Evolutionary conservation across 345 rosid genomes (phyloP), one percentile per base, ranked within the genome.

Genomic region (Salix brachista): DNA sequence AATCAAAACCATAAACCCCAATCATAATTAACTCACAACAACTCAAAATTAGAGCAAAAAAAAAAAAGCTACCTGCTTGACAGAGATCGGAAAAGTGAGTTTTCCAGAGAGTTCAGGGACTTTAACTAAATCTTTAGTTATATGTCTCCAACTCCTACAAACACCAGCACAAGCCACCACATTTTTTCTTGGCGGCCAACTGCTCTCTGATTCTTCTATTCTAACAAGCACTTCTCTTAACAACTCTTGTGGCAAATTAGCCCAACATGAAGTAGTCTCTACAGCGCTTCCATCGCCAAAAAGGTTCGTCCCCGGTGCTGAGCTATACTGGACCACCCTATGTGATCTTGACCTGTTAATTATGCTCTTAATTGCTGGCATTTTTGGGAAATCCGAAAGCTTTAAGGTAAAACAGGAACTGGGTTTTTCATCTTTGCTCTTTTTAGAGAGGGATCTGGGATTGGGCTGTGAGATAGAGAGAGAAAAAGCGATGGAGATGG

Each of bases 291-390:
- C 36, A 34, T 56, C 60, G 41, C 56, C 76, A 58, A n/a, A 58
- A 23, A 9, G 62, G 10, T 17, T 42, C 67, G 8, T 50, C 25
- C 37, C 66, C 23, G 74, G 60, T 39, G 71, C 66, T 19, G 48
- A 74, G 46, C 81, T 79, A 72, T 70, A 78, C 44, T 54, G 79
- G 11, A 75, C 82, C 41, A 78, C 84, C 67, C 78, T 72, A 69
- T 54, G 71, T 2, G 84, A 78, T 72, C 81, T 74, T 18, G 84
- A 78, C 73, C 84, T 72, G 76, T 58, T 46, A 34, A 78, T 77
- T 73, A 91, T 68, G 79, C 78, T 85, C 82, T 83, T 89, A 61
- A 94, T 82, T 39, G 86, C 75, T 26, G 84, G 58, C 84, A 78
- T 81, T 74, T 4, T 12, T 34, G 1, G 52, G 13, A 67, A 44